phyloP scores from a whole-genome alignment of 2,329 filamentous ascomycete species.

The Cladosporium velox region DNA sequence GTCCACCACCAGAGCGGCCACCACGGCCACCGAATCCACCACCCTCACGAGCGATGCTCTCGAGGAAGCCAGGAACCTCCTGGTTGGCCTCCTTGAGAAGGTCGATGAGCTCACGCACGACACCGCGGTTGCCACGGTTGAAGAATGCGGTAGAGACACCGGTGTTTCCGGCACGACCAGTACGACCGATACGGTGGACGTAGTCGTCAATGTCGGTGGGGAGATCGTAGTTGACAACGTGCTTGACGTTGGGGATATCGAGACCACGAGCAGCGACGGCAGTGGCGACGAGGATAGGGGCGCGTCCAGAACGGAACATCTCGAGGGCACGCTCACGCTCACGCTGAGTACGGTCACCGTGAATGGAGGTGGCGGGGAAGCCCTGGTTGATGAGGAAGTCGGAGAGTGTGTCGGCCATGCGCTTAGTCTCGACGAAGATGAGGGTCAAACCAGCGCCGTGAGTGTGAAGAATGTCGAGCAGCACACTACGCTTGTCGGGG shows the following conservation, averaged over 20 bases:
- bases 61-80: constrained; percentile 89
- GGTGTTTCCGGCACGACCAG: constrained; percentile 97
- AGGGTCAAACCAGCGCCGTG: constrained; percentile 86
- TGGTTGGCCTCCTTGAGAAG: constrained; percentile 98
- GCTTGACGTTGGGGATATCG: constrained; percentile 94
- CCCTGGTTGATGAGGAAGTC: constrained; percentile 98
- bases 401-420: constrained; percentile 96
- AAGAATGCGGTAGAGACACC: constrained; percentile 98
- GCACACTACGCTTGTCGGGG: constrained; percentile 93
- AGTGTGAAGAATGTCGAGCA: constrained; percentile 95
- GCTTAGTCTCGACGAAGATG: constrained; percentile 99
- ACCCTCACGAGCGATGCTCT: constrained; percentile 95
- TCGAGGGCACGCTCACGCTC: constrained; percentile 97
- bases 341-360: constrained; percentile 96
- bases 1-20: constrained; percentile 66
- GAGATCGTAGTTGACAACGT: constrained; percentile 99
- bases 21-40: constrained; percentile 73
- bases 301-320: constrained; percentile 94
- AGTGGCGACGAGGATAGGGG: constrained; percentile 94
- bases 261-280: constrained; percentile 87
- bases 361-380: constrained; percentile 97
- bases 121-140: constrained; percentile 98
- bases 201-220: constrained; percentile 99
- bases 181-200: constrained; percentile 99
- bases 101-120: constrained; percentile 95